Evolutionary conservation across 208 protist genomes (phyloP).

Genomic region (Porcisia deanei): DNA sequence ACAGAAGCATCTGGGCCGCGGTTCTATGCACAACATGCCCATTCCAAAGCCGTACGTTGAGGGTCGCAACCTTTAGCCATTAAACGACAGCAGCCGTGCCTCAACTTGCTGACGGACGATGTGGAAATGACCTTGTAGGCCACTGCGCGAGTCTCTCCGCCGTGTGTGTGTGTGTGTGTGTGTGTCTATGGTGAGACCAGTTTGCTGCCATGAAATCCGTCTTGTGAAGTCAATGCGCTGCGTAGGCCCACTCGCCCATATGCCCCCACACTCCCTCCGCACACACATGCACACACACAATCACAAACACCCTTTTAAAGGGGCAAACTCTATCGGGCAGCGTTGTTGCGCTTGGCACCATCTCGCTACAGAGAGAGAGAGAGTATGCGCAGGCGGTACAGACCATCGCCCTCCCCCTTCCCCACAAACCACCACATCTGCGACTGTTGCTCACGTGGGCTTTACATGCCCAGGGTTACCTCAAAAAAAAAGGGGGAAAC

Average conservation of each 20-base stretch:
- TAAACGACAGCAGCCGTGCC: neutral
- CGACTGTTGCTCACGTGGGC: neutral
- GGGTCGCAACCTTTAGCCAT: conserved; percentile 47
- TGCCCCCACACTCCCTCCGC: neutral
- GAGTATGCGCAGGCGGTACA: neutral
- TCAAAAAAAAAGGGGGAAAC: too few species aligned
- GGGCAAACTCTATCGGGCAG: neutral
- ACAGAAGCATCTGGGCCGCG: conserved; percentile 62
- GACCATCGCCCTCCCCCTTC: neutral
- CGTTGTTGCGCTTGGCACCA: neutral
- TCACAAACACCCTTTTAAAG: neutral
- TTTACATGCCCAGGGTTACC: too few species aligned
- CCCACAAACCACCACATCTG: neutral
- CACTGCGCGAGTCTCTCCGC: neutral
- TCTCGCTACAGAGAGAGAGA: neutral
- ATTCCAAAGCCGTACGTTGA: conserved; percentile 85
- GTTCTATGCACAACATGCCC: conserved; percentile 78
- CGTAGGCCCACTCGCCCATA: neutral
- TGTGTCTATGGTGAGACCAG: too few species aligned
- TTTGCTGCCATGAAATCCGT: too few species aligned
- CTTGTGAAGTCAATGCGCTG: too few species aligned
- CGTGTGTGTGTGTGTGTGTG: too few species aligned
- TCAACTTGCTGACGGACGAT: neutral
- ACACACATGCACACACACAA: neutral
- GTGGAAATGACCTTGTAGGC: neutral